phyloP scores from a whole-genome alignment of 352 stramenopile genomes.

The Elongisporangium anandrum region DNA sequence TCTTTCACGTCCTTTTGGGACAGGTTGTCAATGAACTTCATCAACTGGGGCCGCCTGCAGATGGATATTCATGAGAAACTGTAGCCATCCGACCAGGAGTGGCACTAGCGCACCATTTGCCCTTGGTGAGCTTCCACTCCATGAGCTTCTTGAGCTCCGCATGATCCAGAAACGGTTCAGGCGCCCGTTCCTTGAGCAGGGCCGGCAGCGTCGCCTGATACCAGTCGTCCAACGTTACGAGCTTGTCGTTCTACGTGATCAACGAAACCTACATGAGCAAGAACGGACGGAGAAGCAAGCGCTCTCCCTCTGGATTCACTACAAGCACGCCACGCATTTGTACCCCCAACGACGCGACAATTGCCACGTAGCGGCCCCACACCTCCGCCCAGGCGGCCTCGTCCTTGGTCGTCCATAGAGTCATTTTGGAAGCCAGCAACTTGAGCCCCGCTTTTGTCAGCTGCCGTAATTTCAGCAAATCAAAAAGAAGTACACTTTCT shows the following conservation, averaged over 20 bases:
- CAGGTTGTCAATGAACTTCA: constrained; percentile 62
- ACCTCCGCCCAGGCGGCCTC: constrained; percentile 26
- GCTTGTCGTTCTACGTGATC: constrained; percentile 43
- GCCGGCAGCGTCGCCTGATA: constrained; percentile 35
- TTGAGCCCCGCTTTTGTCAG: neutral
- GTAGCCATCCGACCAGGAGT: neutral
- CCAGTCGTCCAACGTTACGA: constrained; percentile 59
- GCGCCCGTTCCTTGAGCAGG: constrained; percentile 40
- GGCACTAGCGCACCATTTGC: constrained; percentile 52
- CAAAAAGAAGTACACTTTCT: neutral
- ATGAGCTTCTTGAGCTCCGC: constrained; percentile 58
- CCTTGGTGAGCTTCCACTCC: constrained; percentile 85
- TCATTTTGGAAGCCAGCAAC: neutral
- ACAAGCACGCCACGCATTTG: neutral
- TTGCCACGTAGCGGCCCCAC: constrained; percentile 35
- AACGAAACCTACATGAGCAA: neutral
- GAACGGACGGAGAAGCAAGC: too few relatives aligned
- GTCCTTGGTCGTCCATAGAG: constrained; percentile 21
- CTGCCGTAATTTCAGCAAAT: neutral
- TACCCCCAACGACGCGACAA: constrained; percentile 37
- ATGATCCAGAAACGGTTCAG: constrained; percentile 44
- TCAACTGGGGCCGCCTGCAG: constrained; percentile 58
- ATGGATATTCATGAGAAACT: neutral
- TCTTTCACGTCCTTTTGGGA: constrained; percentile 37
- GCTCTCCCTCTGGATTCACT: constrained; percentile 1